phyloP scores from a whole-genome alignment of 164 flowering plant species.

The Vitis riparia region DNA sequence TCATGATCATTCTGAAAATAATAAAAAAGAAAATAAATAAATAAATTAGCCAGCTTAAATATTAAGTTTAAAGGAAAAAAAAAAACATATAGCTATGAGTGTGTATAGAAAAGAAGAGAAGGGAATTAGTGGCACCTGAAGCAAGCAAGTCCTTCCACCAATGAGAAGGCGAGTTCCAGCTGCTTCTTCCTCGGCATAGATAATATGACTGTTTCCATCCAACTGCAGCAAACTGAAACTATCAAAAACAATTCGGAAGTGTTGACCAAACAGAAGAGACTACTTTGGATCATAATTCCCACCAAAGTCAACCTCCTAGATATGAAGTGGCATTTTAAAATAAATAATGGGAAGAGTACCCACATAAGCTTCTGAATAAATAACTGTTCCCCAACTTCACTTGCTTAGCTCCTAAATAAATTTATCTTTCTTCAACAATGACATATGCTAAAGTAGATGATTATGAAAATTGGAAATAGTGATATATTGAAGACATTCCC shows the following conservation, averaged over 20 bases:
- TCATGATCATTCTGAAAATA: constrained; percentile 92
- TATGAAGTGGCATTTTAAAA: no score
- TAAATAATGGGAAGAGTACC: no score
- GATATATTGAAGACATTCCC: no score
- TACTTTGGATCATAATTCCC: no score
- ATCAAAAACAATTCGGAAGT: background rate
- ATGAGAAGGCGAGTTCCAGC: constrained; percentile 99
- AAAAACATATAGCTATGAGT: background rate
- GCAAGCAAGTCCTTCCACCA: constrained; percentile 99
- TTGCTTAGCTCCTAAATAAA: no score
- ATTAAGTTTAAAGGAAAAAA: background rate
- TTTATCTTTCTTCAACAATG: no score
- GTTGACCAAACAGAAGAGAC: background rate
- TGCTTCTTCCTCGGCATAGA: constrained; percentile 99
- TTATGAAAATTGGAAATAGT: no score
- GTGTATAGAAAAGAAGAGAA: background rate
- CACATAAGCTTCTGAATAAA: no score
- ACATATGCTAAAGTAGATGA: no score
- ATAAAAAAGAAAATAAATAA: constrained; percentile 7
- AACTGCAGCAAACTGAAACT: constrained; percentile 47
- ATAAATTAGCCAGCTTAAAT: constrained; percentile 5
- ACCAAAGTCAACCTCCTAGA: no score
- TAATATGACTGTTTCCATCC: constrained; percentile 98
- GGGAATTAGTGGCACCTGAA: constrained; percentile 59
- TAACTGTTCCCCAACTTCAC: no score